Evolutionary conservation across 345 rosid genomes (phyloP).

Genomic region (Eucalyptus curtisii): DNA sequence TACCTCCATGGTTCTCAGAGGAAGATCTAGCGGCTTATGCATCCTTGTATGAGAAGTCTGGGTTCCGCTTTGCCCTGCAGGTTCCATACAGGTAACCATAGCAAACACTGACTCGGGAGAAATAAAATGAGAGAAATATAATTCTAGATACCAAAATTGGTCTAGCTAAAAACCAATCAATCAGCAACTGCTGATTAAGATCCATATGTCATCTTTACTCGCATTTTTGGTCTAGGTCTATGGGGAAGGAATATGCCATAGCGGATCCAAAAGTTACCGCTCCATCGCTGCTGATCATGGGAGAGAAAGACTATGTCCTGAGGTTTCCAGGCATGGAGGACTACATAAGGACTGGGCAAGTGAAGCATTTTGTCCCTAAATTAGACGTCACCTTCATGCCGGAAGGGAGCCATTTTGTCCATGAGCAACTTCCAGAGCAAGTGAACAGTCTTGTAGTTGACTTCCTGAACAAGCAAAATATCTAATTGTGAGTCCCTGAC

Average conservation of each 20-base stretch:
- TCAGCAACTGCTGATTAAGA: background rate
- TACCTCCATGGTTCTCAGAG: conserved; percentile 31
- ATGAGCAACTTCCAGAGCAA: conserved; percentile 19
- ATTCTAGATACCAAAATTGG: background rate
- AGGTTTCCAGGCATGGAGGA: conserved; percentile 14
- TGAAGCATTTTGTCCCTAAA: conserved; percentile 23
- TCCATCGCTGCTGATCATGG: conserved; percentile 21
- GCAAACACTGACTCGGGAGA: background rate
- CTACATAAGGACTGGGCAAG: conserved; percentile 12
- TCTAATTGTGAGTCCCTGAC: background rate
- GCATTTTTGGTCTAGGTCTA: background rate
- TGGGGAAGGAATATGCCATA: background rate
- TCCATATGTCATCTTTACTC: background rate
- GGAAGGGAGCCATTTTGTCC: conserved; percentile 28
- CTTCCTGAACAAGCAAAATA: conserved; percentile 12
- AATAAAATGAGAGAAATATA: background rate
- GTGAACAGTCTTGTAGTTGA: conserved; percentile 14
- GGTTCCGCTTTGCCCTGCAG: conserved; percentile 20
- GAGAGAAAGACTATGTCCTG: conserved; percentile 19
- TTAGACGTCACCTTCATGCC: conserved; percentile 8
- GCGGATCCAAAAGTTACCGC: conserved; percentile 8
- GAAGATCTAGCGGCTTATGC: conserved; percentile 36
- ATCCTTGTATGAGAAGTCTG: conserved; percentile 24
- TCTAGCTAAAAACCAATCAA: background rate
- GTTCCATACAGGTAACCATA: conserved; percentile 29